A percentile compares a stretch with the other conserved stretches of the same genome.
Evolutionary conservation across 768 basidiomycete species (phyloP).

Genomic region (Leucosporidium scottii): DNA sequence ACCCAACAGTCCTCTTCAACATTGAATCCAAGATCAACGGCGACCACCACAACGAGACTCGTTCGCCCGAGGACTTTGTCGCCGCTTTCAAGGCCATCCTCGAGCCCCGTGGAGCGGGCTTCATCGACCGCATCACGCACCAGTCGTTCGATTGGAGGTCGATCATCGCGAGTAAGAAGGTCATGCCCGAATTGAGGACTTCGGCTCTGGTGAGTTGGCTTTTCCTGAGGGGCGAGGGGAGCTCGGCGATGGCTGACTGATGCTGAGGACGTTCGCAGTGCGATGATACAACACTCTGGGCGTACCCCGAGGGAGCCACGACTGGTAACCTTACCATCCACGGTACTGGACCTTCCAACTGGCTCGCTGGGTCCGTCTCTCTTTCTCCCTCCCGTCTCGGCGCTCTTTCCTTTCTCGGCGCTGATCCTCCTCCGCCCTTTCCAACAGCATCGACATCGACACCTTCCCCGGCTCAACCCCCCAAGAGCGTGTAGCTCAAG

Average conservation of each 20-base stretch:
- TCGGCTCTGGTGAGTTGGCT: slow-evolving; percentile 6
- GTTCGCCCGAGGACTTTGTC: slow-evolving; percentile 22
- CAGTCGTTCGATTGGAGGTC: slow-evolving; percentile 22
- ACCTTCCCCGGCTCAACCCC: slow-evolving; percentile 6
- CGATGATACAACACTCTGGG: not conserved
- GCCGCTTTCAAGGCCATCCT: not conserved
- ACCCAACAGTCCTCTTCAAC: slow-evolving; percentile 19
- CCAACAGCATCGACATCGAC: slow-evolving; percentile 11
- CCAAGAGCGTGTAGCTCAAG: slow-evolving; percentile 6
- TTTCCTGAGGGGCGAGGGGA: slow-evolving; percentile 9
- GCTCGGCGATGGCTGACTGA: not conserved
- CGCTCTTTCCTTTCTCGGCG: slow-evolving; percentile 15
- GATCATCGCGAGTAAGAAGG: slow-evolving; percentile 6
- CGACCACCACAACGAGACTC: slow-evolving; percentile 9
- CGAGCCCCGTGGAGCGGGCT: not conserved
- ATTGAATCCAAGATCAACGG: slow-evolving; percentile 24
- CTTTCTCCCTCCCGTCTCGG: not conserved
- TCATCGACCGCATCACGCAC: slow-evolving; percentile 19
- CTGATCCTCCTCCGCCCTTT: not conserved
- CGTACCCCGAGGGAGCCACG: no score
- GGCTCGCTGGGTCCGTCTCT: not conserved
- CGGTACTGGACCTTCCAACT: no score
- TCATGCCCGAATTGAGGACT: slow-evolving; percentile 15
- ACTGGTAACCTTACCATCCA: no score
- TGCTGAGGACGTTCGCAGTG: no score